Evolutionary conservation across 352 stramenopile genomes (phyloP).

Genomic region (Pythium phragmiticola): DNA sequence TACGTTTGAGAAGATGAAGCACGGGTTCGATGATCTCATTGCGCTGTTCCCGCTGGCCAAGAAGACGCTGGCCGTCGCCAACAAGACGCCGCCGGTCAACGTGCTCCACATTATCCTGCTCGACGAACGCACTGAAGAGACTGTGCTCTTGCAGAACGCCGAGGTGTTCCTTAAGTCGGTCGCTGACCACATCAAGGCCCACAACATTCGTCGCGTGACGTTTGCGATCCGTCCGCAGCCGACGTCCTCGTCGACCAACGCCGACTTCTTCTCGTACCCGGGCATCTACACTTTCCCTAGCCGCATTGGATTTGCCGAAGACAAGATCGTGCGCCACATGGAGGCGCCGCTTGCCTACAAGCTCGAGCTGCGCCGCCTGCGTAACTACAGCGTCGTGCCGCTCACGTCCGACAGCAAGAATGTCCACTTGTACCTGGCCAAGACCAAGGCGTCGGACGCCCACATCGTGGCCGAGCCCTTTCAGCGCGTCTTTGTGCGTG

Average conservation of each 20-base stretch:
- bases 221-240: slow-evolving; percentile 78
- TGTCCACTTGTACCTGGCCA: slow-evolving; percentile 98
- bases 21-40: slow-evolving; percentile 66
- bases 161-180: slow-evolving; percentile 69
- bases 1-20: slow-evolving; percentile 78
- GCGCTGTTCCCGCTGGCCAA: slow-evolving; percentile 68
- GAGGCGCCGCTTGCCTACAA: slow-evolving; percentile 97
- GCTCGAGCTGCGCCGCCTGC: slow-evolving; percentile 96
- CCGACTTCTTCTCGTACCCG: slow-evolving; percentile 77
- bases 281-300: slow-evolving; percentile 91
- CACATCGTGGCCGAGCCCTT: slow-evolving; percentile 87
- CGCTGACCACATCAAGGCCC: slow-evolving; percentile 48
- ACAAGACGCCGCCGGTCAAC: slow-evolving; percentile 70
- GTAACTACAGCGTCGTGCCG: slow-evolving; percentile 97
- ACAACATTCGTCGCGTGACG: slow-evolving; percentile 88
- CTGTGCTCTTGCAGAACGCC: slow-evolving; percentile 46
- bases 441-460: slow-evolving; percentile 83
- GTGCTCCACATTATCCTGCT: slow-evolving; percentile 84
- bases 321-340: slow-evolving; percentile 98
- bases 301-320: slow-evolving; percentile 93
- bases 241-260: slow-evolving; percentile 2
- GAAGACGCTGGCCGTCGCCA: slow-evolving; percentile 56
- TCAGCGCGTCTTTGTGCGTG: slow-evolving; percentile 95
- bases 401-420: slow-evolving; percentile 95
- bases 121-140: slow-evolving; percentile 64